Evolutionary conservation across 2,329 filamentous ascomycete genomes (phyloP).

Genomic region (Microsporum canis): DNA sequence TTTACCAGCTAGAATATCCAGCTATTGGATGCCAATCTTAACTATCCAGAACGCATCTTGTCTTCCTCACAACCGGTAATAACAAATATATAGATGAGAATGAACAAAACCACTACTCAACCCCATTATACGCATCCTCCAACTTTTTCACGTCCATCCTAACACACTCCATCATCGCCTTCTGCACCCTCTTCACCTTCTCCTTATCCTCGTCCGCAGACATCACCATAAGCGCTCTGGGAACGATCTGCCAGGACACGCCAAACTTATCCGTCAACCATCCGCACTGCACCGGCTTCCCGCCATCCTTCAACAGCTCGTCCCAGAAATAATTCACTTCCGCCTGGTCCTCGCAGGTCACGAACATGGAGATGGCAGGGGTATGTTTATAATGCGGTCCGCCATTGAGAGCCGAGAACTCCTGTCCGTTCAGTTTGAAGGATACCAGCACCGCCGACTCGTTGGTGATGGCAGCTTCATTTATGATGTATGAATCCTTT

Average conservation of each 20-base stretch:
- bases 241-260: slow-evolving; percentile 39
- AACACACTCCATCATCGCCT: slow-evolving; percentile 35
- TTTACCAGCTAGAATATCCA: neutral
- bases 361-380: slow-evolving; percentile 35
- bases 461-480: slow-evolving; percentile 16
- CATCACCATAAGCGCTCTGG: slow-evolving; percentile 28
- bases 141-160: slow-evolving; percentile 35
- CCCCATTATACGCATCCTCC: slow-evolving; percentile 26
- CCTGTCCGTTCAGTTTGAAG: slow-evolving; percentile 32
- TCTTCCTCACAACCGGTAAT: neutral
- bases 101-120: neutral
- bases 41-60: too few relatives aligned
- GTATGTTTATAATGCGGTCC: slow-evolving; percentile 33
- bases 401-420: slow-evolving; percentile 37
- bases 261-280: slow-evolving; percentile 40
- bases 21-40: neutral
- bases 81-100: neutral
- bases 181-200: slow-evolving; percentile 24
- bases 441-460: slow-evolving; percentile 26
- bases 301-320: slow-evolving; percentile 30
- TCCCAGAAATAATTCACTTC: slow-evolving; percentile 41
- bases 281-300: slow-evolving; percentile 32
- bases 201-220: slow-evolving; percentile 24
- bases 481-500: neutral
- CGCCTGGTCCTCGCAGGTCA: slow-evolving; percentile 37